Base-by-base conservation (phyloP, 2,329 filamentous ascomycete genomes). In the Cercospora zeae-maydis region DNA sequence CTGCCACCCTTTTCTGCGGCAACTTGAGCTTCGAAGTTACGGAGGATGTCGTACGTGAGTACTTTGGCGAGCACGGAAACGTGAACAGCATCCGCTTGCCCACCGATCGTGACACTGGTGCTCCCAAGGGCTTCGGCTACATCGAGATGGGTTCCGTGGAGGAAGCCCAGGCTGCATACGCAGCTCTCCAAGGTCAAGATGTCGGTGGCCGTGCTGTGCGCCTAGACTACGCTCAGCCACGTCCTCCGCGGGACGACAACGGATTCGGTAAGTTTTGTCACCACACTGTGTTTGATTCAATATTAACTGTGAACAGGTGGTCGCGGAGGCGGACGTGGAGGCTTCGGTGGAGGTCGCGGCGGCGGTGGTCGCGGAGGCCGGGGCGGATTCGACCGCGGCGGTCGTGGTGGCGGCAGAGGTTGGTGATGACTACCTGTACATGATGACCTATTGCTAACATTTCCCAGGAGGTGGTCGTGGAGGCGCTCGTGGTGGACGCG, bases 111-210 rank as follows among this genome's bases (percentile, higher is more conserved):
- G 92, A 96, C 65, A 87, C 87, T 66, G 92, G 92, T 68, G 86
- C 87, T 71, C 88, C 89, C 75, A 96, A 96, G 88, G 93, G 93
- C 62, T 96, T 96, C 78, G 93, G 91, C 60, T 97, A 97, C 76
- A 88, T 96, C 67, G 88, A 88, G 74, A 96, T 93, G 83, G 80
- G 81, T 71, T 90, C 89, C 16, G 77, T 95, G 66, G 92, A 96
- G 30, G 92, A 96, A 72, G 91, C 93, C 72, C 90, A 89, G 80
- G 79, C 82, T 71, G 93, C 88, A 24, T 86, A 91, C 71, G 83
- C 88, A 71, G 80, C 82, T 62, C 83, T 91, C 76, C 88, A 90
- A 71, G 91, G 91, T 68, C 81, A 82, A 61, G 87, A 91, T 63
- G 84, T 95, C 71, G 84, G 82, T 67, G 86, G 90, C 61, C 91